phyloP scores from a whole-genome alignment of 495 filamentous ascomycete genomes.

The Darksidea phi region DNA sequence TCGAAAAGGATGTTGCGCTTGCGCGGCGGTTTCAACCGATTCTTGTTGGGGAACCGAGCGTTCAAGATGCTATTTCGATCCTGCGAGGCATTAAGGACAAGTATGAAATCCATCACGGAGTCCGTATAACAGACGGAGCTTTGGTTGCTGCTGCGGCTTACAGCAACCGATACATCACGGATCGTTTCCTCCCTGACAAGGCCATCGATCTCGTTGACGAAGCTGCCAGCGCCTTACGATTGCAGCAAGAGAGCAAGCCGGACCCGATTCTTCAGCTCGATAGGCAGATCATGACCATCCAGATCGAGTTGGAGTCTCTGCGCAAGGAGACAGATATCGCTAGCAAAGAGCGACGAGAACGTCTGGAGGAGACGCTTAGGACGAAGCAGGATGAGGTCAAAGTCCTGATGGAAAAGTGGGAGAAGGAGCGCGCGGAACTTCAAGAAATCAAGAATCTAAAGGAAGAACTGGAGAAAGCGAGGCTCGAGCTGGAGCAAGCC shows the following conservation, averaged over 20 bases:
- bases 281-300: conserved; percentile 92
- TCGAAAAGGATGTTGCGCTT: conserved; percentile 94
- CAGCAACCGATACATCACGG: conserved; percentile 94
- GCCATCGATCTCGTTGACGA: conserved; percentile 97
- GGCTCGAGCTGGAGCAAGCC: conserved; percentile 80
- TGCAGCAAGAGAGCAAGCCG: conserved; percentile 96
- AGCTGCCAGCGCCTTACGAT: conserved; percentile 80
- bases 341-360: conserved; percentile 83
- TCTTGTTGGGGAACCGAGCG: conserved; percentile 79
- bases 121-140: conserved; percentile 88
- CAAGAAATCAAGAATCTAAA: conserved; percentile 82
- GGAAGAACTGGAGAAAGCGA: conserved; percentile 76
- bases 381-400: conserved; percentile 67
- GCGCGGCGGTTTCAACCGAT: conserved; percentile 94
- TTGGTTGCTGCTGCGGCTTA: conserved; percentile 88
- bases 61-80: conserved; percentile 92
- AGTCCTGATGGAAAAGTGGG: conserved; percentile 74
- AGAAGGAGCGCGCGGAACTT: conserved; percentile 83
- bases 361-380: conserved; percentile 72
- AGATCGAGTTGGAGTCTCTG: conserved; percentile 94
- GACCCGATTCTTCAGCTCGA: conserved; percentile 89
- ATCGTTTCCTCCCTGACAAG: conserved; percentile 93
- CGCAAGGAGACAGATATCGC: conserved; percentile 90
- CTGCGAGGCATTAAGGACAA: conserved; percentile 93
- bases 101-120: conserved; percentile 95